A percentile compares a stretch with the other conserved stretches of the same genome.
Evolutionary conservation across 2,329 filamentous ascomycete species (phyloP).

Genomic region (Gaeumannomyces sp.): DNA sequence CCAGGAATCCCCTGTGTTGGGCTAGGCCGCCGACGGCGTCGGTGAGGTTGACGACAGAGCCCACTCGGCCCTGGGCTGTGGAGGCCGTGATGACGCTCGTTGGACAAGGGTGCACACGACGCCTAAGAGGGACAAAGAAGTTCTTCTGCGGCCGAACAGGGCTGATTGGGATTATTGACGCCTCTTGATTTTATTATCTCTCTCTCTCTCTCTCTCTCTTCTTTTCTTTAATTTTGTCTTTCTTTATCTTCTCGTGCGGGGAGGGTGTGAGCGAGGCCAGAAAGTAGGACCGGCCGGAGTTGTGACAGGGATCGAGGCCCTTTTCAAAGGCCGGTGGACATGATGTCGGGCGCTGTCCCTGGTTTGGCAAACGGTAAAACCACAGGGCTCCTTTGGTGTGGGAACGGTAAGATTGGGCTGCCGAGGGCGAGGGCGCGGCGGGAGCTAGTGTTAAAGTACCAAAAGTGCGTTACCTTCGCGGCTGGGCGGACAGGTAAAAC

Average conservation of each 20-base stretch:
- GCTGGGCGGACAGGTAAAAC: background rate
- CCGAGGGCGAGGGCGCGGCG: background rate
- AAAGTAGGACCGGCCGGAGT: background rate
- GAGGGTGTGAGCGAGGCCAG: background rate
- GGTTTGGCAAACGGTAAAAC: background rate
- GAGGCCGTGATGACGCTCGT: background rate
- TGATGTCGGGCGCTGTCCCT: background rate
- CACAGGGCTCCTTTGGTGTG: background rate
- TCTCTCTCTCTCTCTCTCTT: background rate
- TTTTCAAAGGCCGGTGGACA: background rate
- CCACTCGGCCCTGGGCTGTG: background rate
- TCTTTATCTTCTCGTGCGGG: background rate
- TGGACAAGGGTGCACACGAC: background rate
- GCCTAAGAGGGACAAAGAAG: background rate
- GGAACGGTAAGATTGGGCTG: conserved; percentile 1
- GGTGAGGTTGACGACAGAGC: background rate
- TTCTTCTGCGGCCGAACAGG: no score
- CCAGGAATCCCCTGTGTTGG: background rate
- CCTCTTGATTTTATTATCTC: background rate
- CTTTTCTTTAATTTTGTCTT: background rate
- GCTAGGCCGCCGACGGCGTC: no score
- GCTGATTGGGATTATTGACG: background rate
- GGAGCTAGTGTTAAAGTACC: conserved; percentile 1
- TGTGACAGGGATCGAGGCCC: background rate
- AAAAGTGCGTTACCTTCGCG: background rate